Evolutionary conservation across 345 rosid genomes (phyloP), one percentile per base, ranked within the genome.

Genomic region (Crucihimalaya himalaica): DNA sequence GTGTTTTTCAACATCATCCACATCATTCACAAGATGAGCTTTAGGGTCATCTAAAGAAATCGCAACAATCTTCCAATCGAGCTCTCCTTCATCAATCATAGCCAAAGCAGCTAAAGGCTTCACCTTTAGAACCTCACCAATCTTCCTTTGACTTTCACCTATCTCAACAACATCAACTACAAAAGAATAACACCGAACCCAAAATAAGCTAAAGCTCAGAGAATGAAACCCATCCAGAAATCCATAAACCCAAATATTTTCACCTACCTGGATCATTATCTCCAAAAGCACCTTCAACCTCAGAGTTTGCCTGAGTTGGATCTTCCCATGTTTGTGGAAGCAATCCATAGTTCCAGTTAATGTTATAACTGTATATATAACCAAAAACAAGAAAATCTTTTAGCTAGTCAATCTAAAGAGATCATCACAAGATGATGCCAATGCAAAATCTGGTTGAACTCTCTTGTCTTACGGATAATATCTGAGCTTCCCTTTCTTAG

Each of bases 301-400:
- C 97, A 73, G 81, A 20, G 69, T 95, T 90, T 16, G 96, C 87
- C 1, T 79, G 59, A 62, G 97, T 71, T 55, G 98, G 99, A 79
- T 95, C 99, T 82, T 95, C 99, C 98, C 99, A 95, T 79, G 99
- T 95, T 76, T 95, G 97, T 43, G 97, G 98, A 83, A 92, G 94
- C 84, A 95, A 75, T 53, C 99, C 99, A 79, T 95, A 92, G 78
- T 95, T 95, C 99, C 98, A 92, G 75, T 90, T 84, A 81, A 95
- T 95, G 69, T 89, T 95, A 81, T 92, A 56, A n/a, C 61, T 31
- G 8, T n/a, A 16, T 2, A 51, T 40, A 40, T 4, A 53, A 32
- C 59, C 31, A 31, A 29, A 55, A 31, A 8, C 5, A 8, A 29
- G 39, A 55, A 23, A 52, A 52, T 52, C 6, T 0, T 32, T 37